Conservation (phyloP, 768 basidiomycete species). For the Suillus subluteus region DNA sequence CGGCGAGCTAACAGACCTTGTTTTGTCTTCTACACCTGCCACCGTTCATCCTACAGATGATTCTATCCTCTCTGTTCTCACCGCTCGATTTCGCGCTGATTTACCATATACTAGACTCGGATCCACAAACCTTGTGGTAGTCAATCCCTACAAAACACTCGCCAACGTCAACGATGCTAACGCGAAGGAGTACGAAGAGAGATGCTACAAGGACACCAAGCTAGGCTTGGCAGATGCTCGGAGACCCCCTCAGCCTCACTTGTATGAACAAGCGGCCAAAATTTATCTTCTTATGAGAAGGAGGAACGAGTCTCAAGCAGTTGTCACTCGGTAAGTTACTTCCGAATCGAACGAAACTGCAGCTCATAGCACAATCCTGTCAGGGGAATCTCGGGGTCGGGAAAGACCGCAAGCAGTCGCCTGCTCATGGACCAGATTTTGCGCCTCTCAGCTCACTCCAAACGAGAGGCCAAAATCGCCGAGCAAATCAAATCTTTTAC, state of each 20-base stretch:
- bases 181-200: slow-evolving; percentile 60
- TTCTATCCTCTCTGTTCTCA: slow-evolving; percentile 55
- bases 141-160: slow-evolving; percentile 65
- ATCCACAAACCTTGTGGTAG: slow-evolving; percentile 52
- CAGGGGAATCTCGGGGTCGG: slow-evolving; percentile 69
- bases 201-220: slow-evolving; percentile 56
- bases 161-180: slow-evolving; percentile 59
- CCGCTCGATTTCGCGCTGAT: slow-evolving; percentile 61
- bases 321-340: slow-evolving; percentile 57
- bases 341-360: slow-evolving; percentile 9
- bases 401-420: slow-evolving; percentile 55
- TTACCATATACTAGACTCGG: slow-evolving; percentile 56
- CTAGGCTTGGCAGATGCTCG: slow-evolving; percentile 41
- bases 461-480: slow-evolving; percentile 52
- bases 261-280: slow-evolving; percentile 64
- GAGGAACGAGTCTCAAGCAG: slow-evolving; percentile 53
- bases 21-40: slow-evolving; percentile 39
- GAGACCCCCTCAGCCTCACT: slow-evolving; percentile 54
- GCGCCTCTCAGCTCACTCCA: slow-evolving; percentile 61
- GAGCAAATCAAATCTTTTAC: slow-evolving; percentile 60
- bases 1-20: slow-evolving; percentile 53
- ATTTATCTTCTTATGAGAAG: slow-evolving; percentile 63
- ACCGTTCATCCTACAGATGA: slow-evolving; percentile 60
- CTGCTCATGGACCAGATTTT: slow-evolving; percentile 62
- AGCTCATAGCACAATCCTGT: slow-evolving; percentile 21